Evolutionary conservation across 1,284 basidiomycete genomes (phyloP).

Genomic region (Athelia psychrophila): DNA sequence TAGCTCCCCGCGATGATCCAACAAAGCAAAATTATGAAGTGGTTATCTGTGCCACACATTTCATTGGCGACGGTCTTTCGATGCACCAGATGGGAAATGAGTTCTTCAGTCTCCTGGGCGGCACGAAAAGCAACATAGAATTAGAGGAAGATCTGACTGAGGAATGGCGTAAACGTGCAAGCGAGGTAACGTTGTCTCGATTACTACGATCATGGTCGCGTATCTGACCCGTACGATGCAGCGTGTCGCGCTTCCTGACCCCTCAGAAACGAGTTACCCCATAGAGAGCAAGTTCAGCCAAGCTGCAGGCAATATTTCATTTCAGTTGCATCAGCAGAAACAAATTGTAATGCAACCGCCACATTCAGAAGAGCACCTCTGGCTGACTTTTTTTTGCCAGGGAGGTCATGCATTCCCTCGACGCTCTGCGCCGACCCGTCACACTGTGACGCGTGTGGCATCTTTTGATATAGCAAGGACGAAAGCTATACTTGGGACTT

Average conservation of each 20-base stretch:
- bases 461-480: constrained; percentile 53
- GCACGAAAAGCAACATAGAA: constrained; percentile 34
- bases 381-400: constrained; percentile 23
- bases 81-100: constrained; percentile 74
- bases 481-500: constrained; percentile 55
- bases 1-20: constrained; percentile 23
- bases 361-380: constrained; percentile 1
- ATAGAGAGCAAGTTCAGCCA: constrained; percentile 34
- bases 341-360: constrained; percentile 38
- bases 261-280: constrained; percentile 55
- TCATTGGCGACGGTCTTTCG: constrained; percentile 77
- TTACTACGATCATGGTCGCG: too few species aligned
- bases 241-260: constrained; percentile 39
- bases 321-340: constrained; percentile 46
- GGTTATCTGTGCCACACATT: constrained; percentile 69
- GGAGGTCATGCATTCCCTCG: constrained; percentile 70
- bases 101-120: constrained; percentile 61
- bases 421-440: constrained; percentile 40
- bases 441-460: constrained; percentile 64
- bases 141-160: constrained; percentile 40
- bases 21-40: constrained; percentile 41
- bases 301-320: constrained; percentile 57
- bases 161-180: constrained; percentile 45
- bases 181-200: too few species aligned
- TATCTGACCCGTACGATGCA: constrained; percentile 5